phyloP scores from a whole-genome alignment of 176 grass and related monocot genomes.

The Triticum monococcum region DNA sequence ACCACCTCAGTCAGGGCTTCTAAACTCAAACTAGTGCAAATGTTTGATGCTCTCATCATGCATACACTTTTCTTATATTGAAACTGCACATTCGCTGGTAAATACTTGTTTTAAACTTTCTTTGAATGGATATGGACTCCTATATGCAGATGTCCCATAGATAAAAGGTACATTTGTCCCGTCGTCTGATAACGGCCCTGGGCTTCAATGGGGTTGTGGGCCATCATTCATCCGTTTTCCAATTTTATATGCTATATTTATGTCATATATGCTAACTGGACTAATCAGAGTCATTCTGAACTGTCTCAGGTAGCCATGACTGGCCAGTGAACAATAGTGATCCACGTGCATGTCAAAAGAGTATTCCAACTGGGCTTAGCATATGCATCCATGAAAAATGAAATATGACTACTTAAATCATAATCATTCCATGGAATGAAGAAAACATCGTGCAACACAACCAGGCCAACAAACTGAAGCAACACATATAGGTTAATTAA shows the following conservation, averaged over 20 bases:
- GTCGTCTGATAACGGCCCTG: background rate
- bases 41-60: background rate
- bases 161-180: background rate
- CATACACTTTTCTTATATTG: background rate
- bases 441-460: background rate
- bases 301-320: background rate
- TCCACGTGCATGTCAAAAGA: background rate
- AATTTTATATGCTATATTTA: background rate
- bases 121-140: background rate
- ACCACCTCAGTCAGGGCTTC: background rate
- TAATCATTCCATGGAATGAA: background rate
- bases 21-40: conserved; percentile 18
- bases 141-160: background rate
- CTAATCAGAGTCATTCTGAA: background rate
- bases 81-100: background rate
- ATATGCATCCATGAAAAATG: background rate
- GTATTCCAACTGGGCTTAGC: background rate
- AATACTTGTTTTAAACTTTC: background rate
- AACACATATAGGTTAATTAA: background rate
- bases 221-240: background rate
- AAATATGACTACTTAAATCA: background rate
- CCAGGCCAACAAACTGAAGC: background rate
- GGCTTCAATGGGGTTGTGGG: background rate
- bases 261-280: background rate
- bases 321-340: background rate